Conservation (phyloP, 2,329 filamentous ascomycete genomes). For the Podosphaera xanthii region DNA sequence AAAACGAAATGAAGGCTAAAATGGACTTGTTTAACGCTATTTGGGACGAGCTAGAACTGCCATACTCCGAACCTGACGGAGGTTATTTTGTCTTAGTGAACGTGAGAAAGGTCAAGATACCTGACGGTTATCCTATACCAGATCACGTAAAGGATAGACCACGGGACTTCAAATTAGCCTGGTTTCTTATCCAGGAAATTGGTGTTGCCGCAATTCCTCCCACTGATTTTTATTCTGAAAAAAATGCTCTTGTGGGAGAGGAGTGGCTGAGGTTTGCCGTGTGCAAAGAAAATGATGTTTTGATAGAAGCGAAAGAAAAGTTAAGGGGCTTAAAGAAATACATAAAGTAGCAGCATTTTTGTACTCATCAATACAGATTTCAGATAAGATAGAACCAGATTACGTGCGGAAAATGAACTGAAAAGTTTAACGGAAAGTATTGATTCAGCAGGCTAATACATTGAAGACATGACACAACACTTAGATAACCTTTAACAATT, state of each 20-base stretch:
- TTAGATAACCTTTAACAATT: too few species aligned
- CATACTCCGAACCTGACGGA: conserved; percentile 54
- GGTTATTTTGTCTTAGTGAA: conserved; percentile 97
- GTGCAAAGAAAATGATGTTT: conserved; percentile 76
- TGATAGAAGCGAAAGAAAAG: conserved; percentile 57
- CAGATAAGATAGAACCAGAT: too few species aligned
- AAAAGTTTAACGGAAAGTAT: too few species aligned
- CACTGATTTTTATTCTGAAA: conserved; percentile 84
- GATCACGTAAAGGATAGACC: conserved; percentile 67
- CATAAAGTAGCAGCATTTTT: conserved; percentile 22
- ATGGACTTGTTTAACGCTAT: conserved; percentile 69
- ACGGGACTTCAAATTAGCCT: conserved; percentile 80
- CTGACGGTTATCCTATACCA: conserved; percentile 69
- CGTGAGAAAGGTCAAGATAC: conserved; percentile 67
- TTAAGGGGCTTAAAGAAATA: conserved; percentile 21
- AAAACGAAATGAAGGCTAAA: conserved; percentile 73
- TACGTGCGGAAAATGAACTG: too few species aligned
- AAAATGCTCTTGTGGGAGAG: conserved; percentile 65
- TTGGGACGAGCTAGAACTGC: conserved; percentile 51
- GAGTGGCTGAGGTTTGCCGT: conserved; percentile 90
- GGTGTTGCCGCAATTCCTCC: conserved; percentile 91
- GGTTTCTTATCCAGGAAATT: conserved; percentile 93
- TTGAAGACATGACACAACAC: too few species aligned
- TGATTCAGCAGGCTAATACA: too few species aligned
- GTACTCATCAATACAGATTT: too few species aligned